Evolutionary conservation across 768 basidiomycete species (phyloP), one percentile per base, ranked within the genome.

Genomic region (Tubosaeta sp.): DNA sequence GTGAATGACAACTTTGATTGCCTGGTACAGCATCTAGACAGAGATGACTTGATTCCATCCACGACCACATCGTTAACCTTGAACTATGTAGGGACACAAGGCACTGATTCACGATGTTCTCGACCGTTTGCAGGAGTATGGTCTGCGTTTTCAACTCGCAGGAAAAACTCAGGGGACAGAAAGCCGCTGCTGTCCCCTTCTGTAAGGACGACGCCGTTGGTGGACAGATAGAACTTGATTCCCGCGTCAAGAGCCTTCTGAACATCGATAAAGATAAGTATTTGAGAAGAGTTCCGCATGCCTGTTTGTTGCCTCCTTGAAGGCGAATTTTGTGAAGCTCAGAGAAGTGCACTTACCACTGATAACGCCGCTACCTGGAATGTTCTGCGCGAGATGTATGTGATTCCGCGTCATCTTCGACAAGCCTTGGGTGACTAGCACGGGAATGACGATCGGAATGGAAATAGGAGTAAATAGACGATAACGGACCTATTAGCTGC

Each of bases 401-500:
- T 97, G 94, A 62, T 94, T 95, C 25, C 95, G 77, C 12, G 71
- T 77, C 93, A 95, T 97, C 56, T 77, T 84, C 0, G 86, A 91
- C 16, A 97, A 68, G 0, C 94, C 93, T 56, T 83, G 71, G 7
- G 71, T 73, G 13, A 76, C 91, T 94, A 55, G 10, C 44, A 27
- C 27, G 27, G 27, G 42, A 46, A 43, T 10, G 37, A 26, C 6
- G 42, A 6, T 19, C 37, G 16, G 51, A 10, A 50, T 27, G 26
- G 1, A 8, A 26, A 37, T 37, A 13, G 32, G n/a, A 34, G 33
- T 3, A 5, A 27, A 27, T 34, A 19, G 17, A 43, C 10, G 19
- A 43, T 16, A 12, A 60, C 76, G 22, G 54, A 89, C 91, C 69
- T 52, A 95, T 94, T 13, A 64, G 61, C 7, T 79, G 69, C 92